Evolutionary conservation across 495 filamentous ascomycete species (phyloP).

Genomic region (Glonium stellatum): DNA sequence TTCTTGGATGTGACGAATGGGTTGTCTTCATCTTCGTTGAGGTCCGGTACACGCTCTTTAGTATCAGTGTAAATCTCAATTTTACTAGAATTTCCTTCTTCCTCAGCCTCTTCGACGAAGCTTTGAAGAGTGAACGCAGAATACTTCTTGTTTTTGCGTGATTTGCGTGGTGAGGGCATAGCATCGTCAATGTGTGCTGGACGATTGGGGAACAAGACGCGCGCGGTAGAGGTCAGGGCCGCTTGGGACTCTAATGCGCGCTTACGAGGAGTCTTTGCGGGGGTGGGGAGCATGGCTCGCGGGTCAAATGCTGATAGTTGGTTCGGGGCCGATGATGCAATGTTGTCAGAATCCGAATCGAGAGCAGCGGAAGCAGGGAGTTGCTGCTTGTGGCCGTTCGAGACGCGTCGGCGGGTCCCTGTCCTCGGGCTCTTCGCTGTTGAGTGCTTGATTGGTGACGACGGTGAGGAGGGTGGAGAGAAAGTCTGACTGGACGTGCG

Average conservation of each 20-base stretch:
- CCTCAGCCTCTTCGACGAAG: constrained; percentile 48
- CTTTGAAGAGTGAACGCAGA: constrained; percentile 64
- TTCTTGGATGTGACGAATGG: constrained; percentile 56
- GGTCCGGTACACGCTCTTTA: constrained; percentile 72
- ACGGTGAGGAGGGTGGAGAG: constrained; percentile 48
- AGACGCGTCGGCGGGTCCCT: constrained; percentile 9
- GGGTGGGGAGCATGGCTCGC: constrained; percentile 67
- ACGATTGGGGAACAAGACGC: constrained; percentile 61
- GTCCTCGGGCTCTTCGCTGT: constrained; percentile 6
- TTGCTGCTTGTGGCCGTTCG: background rate
- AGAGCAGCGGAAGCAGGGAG: background rate
- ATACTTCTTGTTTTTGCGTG: constrained; percentile 49
- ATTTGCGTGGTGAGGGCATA: constrained; percentile 54
- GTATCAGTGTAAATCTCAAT: constrained; percentile 89
- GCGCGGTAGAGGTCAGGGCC: constrained; percentile 58
- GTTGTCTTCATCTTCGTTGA: constrained; percentile 60
- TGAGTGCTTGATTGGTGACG: constrained; percentile 38
- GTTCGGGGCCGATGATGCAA: constrained; percentile 18
- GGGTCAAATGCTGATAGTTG: constrained; percentile 19
- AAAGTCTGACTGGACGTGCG: constrained; percentile 32
- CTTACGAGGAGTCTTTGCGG: constrained; percentile 80
- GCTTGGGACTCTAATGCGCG: constrained; percentile 44
- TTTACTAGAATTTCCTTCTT: constrained; percentile 34
- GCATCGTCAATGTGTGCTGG: constrained; percentile 45
- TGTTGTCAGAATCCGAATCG: constrained; percentile 29